Conservation (phyloP, 495 filamentous ascomycete genomes). For the Elasticomyces elasticus region DNA sequence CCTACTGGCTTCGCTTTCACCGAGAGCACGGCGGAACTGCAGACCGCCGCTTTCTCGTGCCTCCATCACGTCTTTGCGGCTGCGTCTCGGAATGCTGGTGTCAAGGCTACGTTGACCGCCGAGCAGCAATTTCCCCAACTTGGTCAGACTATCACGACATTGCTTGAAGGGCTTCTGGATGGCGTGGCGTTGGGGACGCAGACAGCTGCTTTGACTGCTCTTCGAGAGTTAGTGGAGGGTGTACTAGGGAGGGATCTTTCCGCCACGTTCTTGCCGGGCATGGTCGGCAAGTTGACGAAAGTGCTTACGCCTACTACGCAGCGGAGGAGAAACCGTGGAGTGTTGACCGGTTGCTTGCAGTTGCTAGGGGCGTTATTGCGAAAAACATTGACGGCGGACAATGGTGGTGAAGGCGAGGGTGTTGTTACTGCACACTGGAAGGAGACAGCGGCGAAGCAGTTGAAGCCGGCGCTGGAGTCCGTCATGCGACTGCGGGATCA, state of each 20-base stretch:
- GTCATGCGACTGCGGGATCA: constrained; percentile 70
- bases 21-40: constrained; percentile 32
- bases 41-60: constrained; percentile 44
- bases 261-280: constrained; percentile 78
- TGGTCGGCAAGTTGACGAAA: constrained; percentile 71
- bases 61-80: constrained; percentile 43
- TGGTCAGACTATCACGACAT: constrained; percentile 69
- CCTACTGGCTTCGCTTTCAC: constrained; percentile 23
- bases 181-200: constrained; percentile 53
- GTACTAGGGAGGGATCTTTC: constrained; percentile 62
- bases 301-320: constrained; percentile 58
- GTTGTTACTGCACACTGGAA: constrained; percentile 46
- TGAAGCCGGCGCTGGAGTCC: constrained; percentile 75
- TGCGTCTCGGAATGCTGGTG: constrained; percentile 23
- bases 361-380: not conserved
- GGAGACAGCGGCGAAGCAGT: constrained; percentile 66
- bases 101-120: constrained; percentile 38
- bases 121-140: constrained; percentile 64
- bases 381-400: not conserved
- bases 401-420: too few relatives aligned
- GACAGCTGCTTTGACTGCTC: constrained; percentile 51
- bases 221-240: constrained; percentile 51
- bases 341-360: constrained; percentile 53
- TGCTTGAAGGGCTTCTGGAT: constrained; percentile 60
- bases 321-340: constrained; percentile 50